Evolutionary conservation across 208 protist genomes (phyloP), one percentile per base, ranked within the genome.

Genomic region (Entamoeba nuttalli): DNA sequence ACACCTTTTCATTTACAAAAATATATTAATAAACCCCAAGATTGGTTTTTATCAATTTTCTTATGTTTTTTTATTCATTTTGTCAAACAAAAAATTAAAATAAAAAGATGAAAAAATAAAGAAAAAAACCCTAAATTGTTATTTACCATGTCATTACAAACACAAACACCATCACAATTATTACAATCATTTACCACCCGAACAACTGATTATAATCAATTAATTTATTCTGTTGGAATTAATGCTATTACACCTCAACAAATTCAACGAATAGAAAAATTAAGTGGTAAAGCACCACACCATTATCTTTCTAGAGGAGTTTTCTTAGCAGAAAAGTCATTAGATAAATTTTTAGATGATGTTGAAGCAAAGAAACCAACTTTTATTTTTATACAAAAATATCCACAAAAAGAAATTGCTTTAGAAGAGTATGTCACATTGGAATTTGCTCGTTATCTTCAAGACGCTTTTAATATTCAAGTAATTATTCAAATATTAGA

Each of bases 401-500:
- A 95, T 52, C 99, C 99, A n/a, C 99, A 98, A 55, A 97, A 97
- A 44, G 98, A 98, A 51, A 98, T 99, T 97, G 99, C 99, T 96
- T 69, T 99, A 93, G 99, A 99, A 41, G 99, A 99, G 97, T 97
- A 99, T 25, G 96, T 99, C 51, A 99, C 99, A 9, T 99, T 99
- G 95, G 73, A 99, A 21, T 98, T 99, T 94, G 99, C 98, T 11
- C 98, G 99, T 96, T 98, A 95, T 41, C 97, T 99, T 94, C 99
- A 99, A 97, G 98, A 99, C n/a, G 97, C 97, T 11, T 98, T 99
- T 95, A 96, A 98, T 48, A 98, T 99, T 25, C 98, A 98, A n/a
- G 96, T 99, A 7, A 98, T 99, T 15, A 98, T 99, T 95, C 99
- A 99, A 96, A 98, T 99, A 96, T 99, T 99, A 30, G 99, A 99